phyloP scores from a whole-genome alignment of 2,329 filamentous ascomycete genomes.

The Colletotrichum orchidophilum region DNA sequence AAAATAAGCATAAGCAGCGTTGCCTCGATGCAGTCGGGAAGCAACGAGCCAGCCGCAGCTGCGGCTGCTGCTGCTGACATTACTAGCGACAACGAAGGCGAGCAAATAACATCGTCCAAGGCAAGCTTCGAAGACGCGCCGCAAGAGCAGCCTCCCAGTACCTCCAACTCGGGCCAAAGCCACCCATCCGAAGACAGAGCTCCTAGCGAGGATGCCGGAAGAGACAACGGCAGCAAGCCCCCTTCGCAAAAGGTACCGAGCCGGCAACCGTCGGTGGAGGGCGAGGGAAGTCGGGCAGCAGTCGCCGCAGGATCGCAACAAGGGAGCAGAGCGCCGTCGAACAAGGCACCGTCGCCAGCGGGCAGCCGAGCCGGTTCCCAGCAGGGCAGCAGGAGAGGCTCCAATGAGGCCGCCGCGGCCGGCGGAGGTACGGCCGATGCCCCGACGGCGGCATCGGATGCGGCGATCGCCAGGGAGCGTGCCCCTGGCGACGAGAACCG shows the following conservation, averaged over 20 bases:
- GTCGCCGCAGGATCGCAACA: neutral
- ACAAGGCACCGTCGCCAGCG: neutral
- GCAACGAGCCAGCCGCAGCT: constrained; percentile 6
- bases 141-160: constrained; percentile 15
- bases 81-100: constrained; percentile 11
- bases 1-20: neutral
- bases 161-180: neutral
- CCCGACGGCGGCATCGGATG: neutral
- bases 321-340: constrained; percentile 12
- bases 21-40: constrained; percentile 20
- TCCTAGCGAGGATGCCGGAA: neutral
- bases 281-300: neutral
- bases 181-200: constrained; percentile 23
- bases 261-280: constrained; percentile 7
- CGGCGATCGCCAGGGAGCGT: constrained; percentile 12
- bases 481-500: constrained; percentile 25
- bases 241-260: constrained; percentile 11
- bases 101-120: constrained; percentile 27
- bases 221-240: neutral
- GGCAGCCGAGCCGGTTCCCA: neutral
- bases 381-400: constrained; percentile 18
- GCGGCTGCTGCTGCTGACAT: constrained; percentile 12
- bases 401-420: constrained; percentile 2
- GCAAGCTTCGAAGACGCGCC: constrained; percentile 29
- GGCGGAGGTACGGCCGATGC: constrained; percentile 22